Percentiles rank a stretch among this genome's conserved stretches.
phyloP scores from a whole-genome alignment of 2,329 filamentous ascomycete genomes.

The Colletotrichum sp. region DNA sequence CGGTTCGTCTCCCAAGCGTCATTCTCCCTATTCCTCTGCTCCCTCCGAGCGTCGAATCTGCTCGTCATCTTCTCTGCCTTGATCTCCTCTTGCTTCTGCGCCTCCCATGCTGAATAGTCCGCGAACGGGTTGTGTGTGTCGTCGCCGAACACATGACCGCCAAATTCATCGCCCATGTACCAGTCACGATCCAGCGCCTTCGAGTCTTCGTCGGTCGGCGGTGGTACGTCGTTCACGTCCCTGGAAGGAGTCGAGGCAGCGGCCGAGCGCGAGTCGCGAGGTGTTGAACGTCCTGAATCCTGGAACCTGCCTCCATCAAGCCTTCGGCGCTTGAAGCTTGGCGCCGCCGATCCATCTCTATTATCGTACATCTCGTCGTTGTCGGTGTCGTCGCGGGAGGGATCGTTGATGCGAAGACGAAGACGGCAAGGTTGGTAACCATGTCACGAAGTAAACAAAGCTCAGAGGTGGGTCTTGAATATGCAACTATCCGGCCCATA shows the following conservation, averaged over 20 bases:
- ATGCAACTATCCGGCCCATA: background rate
- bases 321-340: slow-evolving; percentile 68
- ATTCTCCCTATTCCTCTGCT: slow-evolving; percentile 90
- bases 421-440: background rate
- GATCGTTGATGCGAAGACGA: background rate
- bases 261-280: slow-evolving; percentile 44
- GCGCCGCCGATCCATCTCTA: slow-evolving; percentile 28
- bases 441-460: background rate
- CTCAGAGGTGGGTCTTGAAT: background rate
- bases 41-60: slow-evolving; percentile 69
- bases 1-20: slow-evolving; percentile 99
- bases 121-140: slow-evolving; percentile 94
- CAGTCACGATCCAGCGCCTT: slow-evolving; percentile 86
- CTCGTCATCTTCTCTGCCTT: slow-evolving; percentile 81
- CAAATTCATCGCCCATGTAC: slow-evolving; percentile 88
- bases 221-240: slow-evolving; percentile 56
- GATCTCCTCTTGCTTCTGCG: slow-evolving; percentile 73
- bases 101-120: slow-evolving; percentile 74
- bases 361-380: slow-evolving; percentile 31
- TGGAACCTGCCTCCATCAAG: slow-evolving; percentile 52
- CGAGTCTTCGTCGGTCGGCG: slow-evolving; percentile 71
- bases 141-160: slow-evolving; percentile 83
- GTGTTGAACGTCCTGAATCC: slow-evolving; percentile 38
- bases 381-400: background rate
- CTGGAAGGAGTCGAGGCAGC: slow-evolving; percentile 26